phyloP scores from a whole-genome alignment of 495 filamentous ascomycete genomes.

The Aspergillus kassunensis region DNA sequence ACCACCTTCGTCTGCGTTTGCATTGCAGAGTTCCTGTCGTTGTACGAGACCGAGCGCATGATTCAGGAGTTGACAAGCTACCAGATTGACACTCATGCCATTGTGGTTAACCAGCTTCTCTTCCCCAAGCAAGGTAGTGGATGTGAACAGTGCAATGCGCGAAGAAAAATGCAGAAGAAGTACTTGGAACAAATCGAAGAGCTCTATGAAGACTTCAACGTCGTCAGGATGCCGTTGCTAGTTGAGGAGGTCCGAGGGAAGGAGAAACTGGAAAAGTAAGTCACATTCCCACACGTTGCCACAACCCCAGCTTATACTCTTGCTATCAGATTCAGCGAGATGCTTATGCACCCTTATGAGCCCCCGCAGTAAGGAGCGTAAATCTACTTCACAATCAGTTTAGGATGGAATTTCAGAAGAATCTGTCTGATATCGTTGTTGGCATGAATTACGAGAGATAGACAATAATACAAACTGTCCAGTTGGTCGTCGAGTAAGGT shows the following conservation, averaged over 20 bases:
- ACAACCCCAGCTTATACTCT: conserved; percentile 14
- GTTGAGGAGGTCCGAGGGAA: conserved; percentile 94
- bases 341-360: conserved; percentile 81
- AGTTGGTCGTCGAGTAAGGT: no score
- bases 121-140: conserved; percentile 83
- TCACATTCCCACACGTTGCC: conserved; percentile 8
- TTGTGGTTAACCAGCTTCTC: conserved; percentile 96
- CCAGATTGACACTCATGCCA: conserved; percentile 91
- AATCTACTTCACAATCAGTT: conserved; percentile 14
- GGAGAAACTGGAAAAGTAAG: conserved; percentile 80
- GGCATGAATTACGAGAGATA: conserved; percentile 46
- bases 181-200: conserved; percentile 99
- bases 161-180: conserved; percentile 99
- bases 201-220: conserved; percentile 98
- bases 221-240: conserved; percentile 93
- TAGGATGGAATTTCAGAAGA: neutral
- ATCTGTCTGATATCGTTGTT: conserved; percentile 16
- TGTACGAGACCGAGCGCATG: conserved; percentile 99
- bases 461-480: conserved; percentile 45
- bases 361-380: conserved; percentile 57
- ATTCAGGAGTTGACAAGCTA: conserved; percentile 96
- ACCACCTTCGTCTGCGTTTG: conserved; percentile 99
- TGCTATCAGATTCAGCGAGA: conserved; percentile 70
- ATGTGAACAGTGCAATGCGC: conserved; percentile 93
- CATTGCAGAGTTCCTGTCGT: conserved; percentile 93